Percentiles rank a stretch among this genome's conserved stretches.
Evolutionary conservation across 495 filamentous ascomycete species (phyloP).

Genomic region (Podospora australis): DNA sequence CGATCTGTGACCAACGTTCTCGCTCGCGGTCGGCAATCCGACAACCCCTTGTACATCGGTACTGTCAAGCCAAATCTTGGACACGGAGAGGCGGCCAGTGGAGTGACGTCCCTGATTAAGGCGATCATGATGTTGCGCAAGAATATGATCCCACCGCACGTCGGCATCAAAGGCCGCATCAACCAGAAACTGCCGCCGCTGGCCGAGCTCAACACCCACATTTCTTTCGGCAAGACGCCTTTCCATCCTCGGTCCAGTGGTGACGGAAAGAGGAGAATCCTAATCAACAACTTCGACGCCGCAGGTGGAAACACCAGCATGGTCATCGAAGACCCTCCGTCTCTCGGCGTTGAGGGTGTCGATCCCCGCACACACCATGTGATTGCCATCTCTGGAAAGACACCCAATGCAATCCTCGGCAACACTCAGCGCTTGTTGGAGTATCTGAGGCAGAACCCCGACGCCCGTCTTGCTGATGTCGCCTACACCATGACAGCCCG

Average conservation of each 20-base stretch:
- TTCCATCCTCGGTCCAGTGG: constrained; percentile 48
- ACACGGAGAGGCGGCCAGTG: constrained; percentile 77
- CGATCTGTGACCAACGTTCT: constrained; percentile 68
- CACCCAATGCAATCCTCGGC: constrained; percentile 22
- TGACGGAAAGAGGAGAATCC: constrained; percentile 40
- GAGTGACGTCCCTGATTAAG: constrained; percentile 71
- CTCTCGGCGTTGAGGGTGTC: constrained; percentile 15
- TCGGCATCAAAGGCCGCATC: constrained; percentile 71
- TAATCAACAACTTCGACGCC: constrained; percentile 60
- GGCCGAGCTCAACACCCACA: constrained; percentile 63
- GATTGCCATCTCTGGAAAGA: constrained; percentile 49
- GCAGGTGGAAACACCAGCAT: constrained; percentile 55
- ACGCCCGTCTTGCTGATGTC: constrained; percentile 38
- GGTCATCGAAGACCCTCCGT: constrained; percentile 49
- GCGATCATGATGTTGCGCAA: constrained; percentile 76
- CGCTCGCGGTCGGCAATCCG: constrained; percentile 54
- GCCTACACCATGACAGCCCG: constrained; percentile 71
- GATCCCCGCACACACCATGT: constrained; percentile 44
- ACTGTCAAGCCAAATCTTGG: constrained; percentile 81
- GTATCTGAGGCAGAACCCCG: constrained; percentile 36
- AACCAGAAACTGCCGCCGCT: constrained; percentile 65
- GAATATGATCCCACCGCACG: constrained; percentile 69
- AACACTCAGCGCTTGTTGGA: constrained; percentile 31
- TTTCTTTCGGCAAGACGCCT: constrained; percentile 46
- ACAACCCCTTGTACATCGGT: constrained; percentile 68